Percentiles rank a stretch among this genome's conserved stretches.
Conservation (phyloP, 495 filamentous ascomycete species). For the Xylona heveae region DNA sequence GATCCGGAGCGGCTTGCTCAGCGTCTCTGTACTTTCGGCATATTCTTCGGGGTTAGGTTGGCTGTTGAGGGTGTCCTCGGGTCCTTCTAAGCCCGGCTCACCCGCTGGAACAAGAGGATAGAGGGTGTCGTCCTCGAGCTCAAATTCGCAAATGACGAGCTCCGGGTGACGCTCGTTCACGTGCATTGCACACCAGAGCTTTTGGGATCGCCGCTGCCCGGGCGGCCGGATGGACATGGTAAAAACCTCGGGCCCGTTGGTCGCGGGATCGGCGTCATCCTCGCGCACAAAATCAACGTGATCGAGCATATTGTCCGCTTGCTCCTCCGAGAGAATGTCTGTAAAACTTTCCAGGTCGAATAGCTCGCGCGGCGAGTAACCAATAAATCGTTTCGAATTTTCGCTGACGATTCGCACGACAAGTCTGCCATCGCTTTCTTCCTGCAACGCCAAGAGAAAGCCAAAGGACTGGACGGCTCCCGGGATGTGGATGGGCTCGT, state of each 20-base stretch:
- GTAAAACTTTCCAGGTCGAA: conserved; percentile 58
- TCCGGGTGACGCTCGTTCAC: conserved; percentile 40
- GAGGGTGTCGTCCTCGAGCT: conserved; percentile 58
- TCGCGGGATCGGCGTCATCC: conserved; percentile 45
- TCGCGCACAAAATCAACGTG: conserved; percentile 76
- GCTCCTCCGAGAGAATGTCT: conserved; percentile 64
- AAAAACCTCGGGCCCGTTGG: conserved; percentile 77
- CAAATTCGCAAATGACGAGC: conserved; percentile 77
- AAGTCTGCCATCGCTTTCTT: conserved; percentile 44
- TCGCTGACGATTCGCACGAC: conserved; percentile 67
- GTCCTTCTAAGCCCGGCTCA: conserved; percentile 30
- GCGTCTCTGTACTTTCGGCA: conserved; percentile 46
- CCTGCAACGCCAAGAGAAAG: conserved; percentile 51
- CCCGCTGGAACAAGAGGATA: conserved; percentile 44
- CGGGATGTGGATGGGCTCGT: conserved; percentile 84
- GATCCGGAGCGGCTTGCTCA: conserved; percentile 58
- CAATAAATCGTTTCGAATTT: conserved; percentile 58
- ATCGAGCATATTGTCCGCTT: conserved; percentile 61
- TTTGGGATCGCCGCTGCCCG: conserved; percentile 24
- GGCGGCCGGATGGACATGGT: conserved; percentile 44
- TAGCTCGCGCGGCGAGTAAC: conserved; percentile 56
- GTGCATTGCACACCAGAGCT: conserved; percentile 83
- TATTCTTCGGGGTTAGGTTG: conserved; percentile 52
- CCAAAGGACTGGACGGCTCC: conserved; percentile 84
- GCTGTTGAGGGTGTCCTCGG: conserved; percentile 52